phyloP scores from a whole-genome alignment of 2,329 filamentous ascomycete species.

The Alternaria conjuncta region DNA sequence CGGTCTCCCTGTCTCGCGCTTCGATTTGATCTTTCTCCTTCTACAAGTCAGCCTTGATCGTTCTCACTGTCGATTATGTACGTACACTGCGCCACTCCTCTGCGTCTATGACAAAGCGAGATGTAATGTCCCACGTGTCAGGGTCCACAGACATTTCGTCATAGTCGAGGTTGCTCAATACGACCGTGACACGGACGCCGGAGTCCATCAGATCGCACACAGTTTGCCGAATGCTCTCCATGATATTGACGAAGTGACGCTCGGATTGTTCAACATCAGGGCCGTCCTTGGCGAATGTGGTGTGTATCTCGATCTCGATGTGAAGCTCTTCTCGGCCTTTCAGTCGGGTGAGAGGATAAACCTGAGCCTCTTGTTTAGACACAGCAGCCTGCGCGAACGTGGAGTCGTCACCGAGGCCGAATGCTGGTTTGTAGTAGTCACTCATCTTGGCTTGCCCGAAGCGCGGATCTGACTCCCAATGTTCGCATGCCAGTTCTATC shows the following conservation, averaged over 20 bases:
- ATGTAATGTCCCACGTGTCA: background rate
- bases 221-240: background rate
- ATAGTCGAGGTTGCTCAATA: background rate
- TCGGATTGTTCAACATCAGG: background rate
- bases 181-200: background rate
- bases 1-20: background rate
- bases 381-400: background rate
- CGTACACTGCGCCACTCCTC: background rate
- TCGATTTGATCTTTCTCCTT: background rate
- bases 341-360: background rate
- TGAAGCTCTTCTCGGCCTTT: background rate
- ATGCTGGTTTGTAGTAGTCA: background rate
- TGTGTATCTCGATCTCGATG: background rate
- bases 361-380: background rate
- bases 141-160: rapidly evolving
- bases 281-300: background rate
- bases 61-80: background rate
- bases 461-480: background rate
- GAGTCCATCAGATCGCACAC: background rate
- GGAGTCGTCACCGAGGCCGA: background rate
- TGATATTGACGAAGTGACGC: background rate
- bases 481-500: background rate
- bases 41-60: background rate
- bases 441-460: background rate
- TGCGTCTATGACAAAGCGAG: background rate